Base-by-base conservation (phyloP, 805 yeast genomes). In the Priceomyces haplophilus region DNA sequence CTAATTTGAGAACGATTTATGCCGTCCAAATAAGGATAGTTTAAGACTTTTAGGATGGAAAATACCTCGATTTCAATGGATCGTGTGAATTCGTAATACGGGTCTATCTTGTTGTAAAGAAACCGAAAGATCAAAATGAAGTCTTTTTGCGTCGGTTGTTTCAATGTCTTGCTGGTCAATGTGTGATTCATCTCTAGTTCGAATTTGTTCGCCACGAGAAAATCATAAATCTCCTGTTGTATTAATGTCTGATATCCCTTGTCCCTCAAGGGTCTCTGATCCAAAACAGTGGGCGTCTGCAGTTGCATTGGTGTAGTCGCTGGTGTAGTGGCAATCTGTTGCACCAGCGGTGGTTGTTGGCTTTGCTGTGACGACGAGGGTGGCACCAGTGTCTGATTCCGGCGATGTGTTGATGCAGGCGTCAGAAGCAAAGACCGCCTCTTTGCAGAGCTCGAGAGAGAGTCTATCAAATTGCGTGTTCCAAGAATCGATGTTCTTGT, bases 71-170 rank as follows among this genome's bases (percentile, higher is more conserved):
- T 73, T 48, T 88, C 96, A 25, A 85, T 75, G 12, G 86, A 72
- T 55, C 77, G 79, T 13, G 78, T 71, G 58, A 86, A 87, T 49
- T 68, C 69, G 59, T 84, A 84, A 25, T 84, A 85, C 0, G 96
- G 96, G 59, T 89, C 97, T 32, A 88, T 69, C 50, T 81, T 76
- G 47, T 73, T 75, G 64, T 86, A 88, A 18, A 90, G 63, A 76
- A 88, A 90, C 59, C 84, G 85, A 64, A 89, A 89, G 10, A 89
- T 80, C 34, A 76, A 57, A 6, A 80, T 80, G 60, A 89, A 89
- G 51, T 87, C 96, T 55, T 85, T 86, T 56, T 89, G 97, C 0
- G 96, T 88, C 13, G 97, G 97, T 49, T 74, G 79, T 50, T 69
- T 75, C 44, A 89, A 67, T 2, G 88, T 78, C 56, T 80, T 82